phyloP scores from a whole-genome alignment of 352 stramenopile species.

The Phytophthora pisi region DNA sequence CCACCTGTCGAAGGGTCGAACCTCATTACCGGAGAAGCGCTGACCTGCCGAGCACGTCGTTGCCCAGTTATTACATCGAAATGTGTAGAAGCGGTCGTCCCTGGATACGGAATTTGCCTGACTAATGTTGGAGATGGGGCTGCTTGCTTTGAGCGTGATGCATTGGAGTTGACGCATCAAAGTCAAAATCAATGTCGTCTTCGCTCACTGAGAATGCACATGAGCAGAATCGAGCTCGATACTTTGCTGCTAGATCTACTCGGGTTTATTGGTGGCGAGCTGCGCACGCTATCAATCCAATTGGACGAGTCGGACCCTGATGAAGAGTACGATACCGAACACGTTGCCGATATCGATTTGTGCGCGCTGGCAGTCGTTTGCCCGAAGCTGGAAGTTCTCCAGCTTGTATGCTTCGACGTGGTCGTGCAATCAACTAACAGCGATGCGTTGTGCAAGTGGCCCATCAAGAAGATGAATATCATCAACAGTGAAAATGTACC shows the following conservation, averaged over 20 bases:
- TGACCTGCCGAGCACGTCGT: background rate
- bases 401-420: background rate
- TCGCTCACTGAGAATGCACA: background rate
- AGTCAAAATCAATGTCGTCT: background rate
- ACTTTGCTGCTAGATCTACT: background rate
- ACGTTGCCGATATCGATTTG: background rate
- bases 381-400: background rate
- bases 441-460: background rate
- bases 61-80: background rate
- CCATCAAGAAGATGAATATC: background rate
- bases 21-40: background rate
- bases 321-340: background rate
- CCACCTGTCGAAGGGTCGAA: background rate
- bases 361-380: background rate
- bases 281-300: background rate
- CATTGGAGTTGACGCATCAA: background rate
- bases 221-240: background rate
- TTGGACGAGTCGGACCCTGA: background rate
- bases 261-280: background rate
- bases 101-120: background rate
- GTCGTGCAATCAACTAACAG: background rate
- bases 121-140: background rate
- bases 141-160: background rate
- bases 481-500: background rate
- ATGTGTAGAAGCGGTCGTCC: background rate